These are phyloP conservation scores for Trichoderma sp. DNA, from an alignment of 2,329 filamentous ascomycete genomes.

Conservation along the genomic window DNA sequence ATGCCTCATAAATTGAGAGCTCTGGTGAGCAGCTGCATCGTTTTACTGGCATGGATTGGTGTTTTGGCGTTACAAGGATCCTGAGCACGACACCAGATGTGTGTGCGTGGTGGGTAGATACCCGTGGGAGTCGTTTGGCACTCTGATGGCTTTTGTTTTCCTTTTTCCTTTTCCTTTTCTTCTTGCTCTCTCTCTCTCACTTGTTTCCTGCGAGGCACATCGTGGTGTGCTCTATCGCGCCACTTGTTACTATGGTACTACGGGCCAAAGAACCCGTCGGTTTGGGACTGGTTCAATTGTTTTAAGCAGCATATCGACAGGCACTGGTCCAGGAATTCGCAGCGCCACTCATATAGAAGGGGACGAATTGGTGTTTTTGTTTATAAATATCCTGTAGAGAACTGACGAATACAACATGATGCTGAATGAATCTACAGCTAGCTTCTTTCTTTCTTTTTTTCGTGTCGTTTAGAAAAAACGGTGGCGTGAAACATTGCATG, in stretches of 20 bases:
- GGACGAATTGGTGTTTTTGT: background rate
- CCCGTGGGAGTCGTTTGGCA: slow-evolving; percentile 4
- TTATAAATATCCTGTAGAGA: background rate
- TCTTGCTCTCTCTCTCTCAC: background rate
- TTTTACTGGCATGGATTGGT: slow-evolving; percentile 15
- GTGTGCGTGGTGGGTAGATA: slow-evolving; percentile 13
- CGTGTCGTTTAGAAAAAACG: background rate
- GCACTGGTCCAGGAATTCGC: background rate
- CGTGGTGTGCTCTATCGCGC: background rate
- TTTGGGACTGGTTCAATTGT: background rate
- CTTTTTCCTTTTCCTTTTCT: background rate
- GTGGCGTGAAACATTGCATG: slow-evolving; percentile 15
- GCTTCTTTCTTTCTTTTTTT: too few relatives aligned
- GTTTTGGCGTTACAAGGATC: slow-evolving; percentile 17
- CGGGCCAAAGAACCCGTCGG: background rate
- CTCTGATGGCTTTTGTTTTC: background rate
- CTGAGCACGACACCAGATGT: slow-evolving; percentile 4
- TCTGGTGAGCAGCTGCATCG: background rate
- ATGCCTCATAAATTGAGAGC: background rate
- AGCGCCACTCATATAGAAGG: background rate
- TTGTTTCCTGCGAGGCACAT: background rate
- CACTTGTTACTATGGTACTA: background rate
- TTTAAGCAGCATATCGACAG: background rate
- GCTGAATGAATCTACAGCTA: background rate
- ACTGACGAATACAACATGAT: background rate